Conservation (phyloP, 2,329 filamentous ascomycete genomes). For the Alternaria consortialis region DNA sequence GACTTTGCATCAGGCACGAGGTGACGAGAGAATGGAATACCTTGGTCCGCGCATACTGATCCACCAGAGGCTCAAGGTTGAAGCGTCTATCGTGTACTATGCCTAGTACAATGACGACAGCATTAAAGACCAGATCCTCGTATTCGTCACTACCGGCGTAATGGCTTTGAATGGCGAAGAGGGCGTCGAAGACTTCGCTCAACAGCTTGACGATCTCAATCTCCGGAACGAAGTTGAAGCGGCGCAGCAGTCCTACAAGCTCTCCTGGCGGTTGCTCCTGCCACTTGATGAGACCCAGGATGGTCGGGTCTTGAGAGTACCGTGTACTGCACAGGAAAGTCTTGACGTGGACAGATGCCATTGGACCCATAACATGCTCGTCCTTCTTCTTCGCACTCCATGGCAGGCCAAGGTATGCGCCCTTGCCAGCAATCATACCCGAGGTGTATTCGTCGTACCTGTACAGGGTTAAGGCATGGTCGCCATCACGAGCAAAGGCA, state of each 20-base stretch:
- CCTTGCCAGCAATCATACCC: slow-evolving; percentile 75
- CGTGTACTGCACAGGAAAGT: slow-evolving; percentile 94
- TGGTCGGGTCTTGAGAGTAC: slow-evolving; percentile 89
- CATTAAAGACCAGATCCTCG: slow-evolving; percentile 91
- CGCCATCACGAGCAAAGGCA: slow-evolving; percentile 87
- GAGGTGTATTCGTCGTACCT: slow-evolving; percentile 91
- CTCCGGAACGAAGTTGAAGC: slow-evolving; percentile 91
- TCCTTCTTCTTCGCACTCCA: slow-evolving; percentile 83
- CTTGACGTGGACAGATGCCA: slow-evolving; percentile 79
- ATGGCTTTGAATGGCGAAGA: slow-evolving; percentile 91
- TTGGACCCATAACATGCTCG: slow-evolving; percentile 75
- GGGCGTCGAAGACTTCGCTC: slow-evolving; percentile 84
- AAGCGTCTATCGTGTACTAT: slow-evolving; percentile 96
- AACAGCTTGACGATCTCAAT: slow-evolving; percentile 97
- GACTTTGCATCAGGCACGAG: slow-evolving; percentile 85
- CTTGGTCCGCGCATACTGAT: slow-evolving; percentile 85
- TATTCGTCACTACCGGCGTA: slow-evolving; percentile 91
- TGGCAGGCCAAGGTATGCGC: slow-evolving; percentile 84
- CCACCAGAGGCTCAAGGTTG: slow-evolving; percentile 88
- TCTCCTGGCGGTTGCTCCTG: slow-evolving; percentile 76
- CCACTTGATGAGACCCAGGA: slow-evolving; percentile 88
- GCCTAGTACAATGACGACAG: slow-evolving; percentile 85
- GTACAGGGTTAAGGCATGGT: slow-evolving; percentile 83
- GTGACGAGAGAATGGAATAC: slow-evolving; percentile 96
- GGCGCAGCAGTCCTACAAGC: slow-evolving; percentile 76